Percentiles rank a stretch among this genome's conserved stretches.
phyloP scores from a whole-genome alignment of 2,329 filamentous ascomycete genomes.

The Cladorrhinum sp. region DNA sequence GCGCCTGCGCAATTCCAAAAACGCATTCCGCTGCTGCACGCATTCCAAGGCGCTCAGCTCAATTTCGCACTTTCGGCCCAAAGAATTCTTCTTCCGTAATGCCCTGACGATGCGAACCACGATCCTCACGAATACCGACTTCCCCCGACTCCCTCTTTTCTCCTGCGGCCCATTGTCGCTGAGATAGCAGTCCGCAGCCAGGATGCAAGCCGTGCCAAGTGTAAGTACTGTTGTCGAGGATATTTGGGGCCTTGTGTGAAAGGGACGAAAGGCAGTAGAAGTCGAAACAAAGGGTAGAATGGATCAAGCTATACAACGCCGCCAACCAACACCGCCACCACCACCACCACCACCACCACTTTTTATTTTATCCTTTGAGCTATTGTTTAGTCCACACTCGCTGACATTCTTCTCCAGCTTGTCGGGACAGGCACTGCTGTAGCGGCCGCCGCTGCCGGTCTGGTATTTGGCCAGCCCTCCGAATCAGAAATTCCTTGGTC shows the following conservation, averaged over 20 bases:
- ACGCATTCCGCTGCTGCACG: conserved; percentile 3
- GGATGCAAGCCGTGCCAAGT: conserved; percentile 43
- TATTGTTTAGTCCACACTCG: neutral
- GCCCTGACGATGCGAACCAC: conserved; percentile 40
- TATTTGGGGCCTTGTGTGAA: conserved; percentile 1
- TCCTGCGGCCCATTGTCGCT: conserved; percentile 31
- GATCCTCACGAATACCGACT: conserved; percentile 32
- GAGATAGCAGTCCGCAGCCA: conserved; percentile 32
- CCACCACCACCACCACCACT: neutral
- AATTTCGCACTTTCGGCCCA: conserved; percentile 11
- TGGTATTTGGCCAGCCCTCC: conserved; percentile 56
- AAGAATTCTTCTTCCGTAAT: conserved; percentile 26
- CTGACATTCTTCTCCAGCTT: conserved; percentile 42
- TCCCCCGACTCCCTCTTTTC: conserved; percentile 32
- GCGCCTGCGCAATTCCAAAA: conserved; percentile 20
- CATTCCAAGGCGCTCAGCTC: conserved; percentile 23
- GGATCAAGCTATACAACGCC: neutral
- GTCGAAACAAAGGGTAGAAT: conserved; percentile 8
- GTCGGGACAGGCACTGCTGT: conserved; percentile 61
- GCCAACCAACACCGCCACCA: neutral
- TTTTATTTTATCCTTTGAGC: neutral
- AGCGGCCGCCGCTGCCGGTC: conserved; percentile 57
- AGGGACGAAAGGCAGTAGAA: neutral
- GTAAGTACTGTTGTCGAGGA: conserved; percentile 37
- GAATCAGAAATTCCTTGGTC: conserved; percentile 38